Evolutionary conservation across 2,329 filamentous ascomycete species (phyloP).

Genomic region (Ophiostoma sp.): DNA sequence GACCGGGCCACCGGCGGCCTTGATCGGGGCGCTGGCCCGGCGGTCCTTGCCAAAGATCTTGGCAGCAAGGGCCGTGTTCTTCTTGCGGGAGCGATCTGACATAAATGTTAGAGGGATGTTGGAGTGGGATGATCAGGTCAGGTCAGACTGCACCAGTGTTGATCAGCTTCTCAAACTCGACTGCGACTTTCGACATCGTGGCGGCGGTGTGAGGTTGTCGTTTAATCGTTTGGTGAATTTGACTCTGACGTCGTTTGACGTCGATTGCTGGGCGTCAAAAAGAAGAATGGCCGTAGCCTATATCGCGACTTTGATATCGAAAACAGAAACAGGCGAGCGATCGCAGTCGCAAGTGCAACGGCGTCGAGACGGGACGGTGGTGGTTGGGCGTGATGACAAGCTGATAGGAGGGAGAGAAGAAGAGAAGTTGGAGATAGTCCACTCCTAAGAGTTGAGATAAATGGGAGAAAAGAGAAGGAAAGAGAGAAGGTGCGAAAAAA

Average conservation of each 20-base stretch:
- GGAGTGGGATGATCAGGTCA: neutral
- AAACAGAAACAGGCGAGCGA: neutral
- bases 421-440: neutral
- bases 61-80: conserved; percentile 69
- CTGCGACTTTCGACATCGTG: conserved; percentile 40
- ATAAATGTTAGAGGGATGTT: neutral
- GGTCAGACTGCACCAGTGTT: conserved; percentile 46
- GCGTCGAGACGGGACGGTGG: neutral
- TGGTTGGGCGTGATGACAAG: neutral
- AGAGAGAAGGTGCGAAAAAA: neutral
- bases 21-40: conserved; percentile 52
- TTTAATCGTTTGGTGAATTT: neutral
- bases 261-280: neutral
- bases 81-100: conserved; percentile 66
- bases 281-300: neutral
- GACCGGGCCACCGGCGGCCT: conserved; percentile 56
- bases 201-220: neutral
- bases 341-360: neutral
- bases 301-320: neutral
- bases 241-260: neutral
- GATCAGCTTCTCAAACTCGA: conserved; percentile 58
- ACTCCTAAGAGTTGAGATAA: neutral
- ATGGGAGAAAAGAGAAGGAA: neutral
- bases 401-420: neutral
- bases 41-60: conserved; percentile 68